A percentile compares a stretch with the other conserved stretches of the same genome.
These are phyloP conservation scores for Rhododendron mucronatum DNA, from an alignment of 148 eudicot species.

Conservation along the genomic window DNA sequence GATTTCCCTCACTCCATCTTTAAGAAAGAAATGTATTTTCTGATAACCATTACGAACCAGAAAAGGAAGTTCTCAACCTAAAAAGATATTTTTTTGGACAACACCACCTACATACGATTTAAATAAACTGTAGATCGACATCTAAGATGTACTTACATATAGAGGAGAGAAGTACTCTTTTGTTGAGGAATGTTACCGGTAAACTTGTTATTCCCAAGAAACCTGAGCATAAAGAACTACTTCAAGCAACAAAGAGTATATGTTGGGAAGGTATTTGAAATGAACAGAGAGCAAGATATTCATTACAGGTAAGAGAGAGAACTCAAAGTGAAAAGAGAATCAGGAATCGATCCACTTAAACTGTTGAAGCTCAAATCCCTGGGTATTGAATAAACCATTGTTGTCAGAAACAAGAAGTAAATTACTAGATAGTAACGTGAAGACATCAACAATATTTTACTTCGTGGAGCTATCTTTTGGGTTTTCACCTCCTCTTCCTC, in stretches of 20 bases:
- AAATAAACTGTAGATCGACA: not conserved
- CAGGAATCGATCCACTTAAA: constrained; percentile 64
- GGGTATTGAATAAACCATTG: constrained; percentile 13
- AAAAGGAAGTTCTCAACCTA: not conserved
- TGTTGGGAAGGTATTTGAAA: not conserved
- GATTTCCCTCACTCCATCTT: not conserved
- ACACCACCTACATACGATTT: not conserved
- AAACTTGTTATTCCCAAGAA: constrained; percentile 77
- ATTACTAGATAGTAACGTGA: not conserved
- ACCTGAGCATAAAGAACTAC: constrained; percentile 38
- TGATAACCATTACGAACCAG: not conserved
- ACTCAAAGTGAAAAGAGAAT: constrained; percentile 46
- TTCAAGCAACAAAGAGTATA: not conserved
- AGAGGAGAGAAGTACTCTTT: constrained; percentile 45
- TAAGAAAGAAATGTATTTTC: not conserved
- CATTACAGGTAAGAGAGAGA: constrained; percentile 63
- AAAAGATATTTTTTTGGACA: not conserved
- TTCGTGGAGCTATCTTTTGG: not conserved
- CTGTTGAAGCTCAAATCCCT: constrained; percentile 96
- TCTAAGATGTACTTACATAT: constrained; percentile 49
- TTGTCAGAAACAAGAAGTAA: not conserved
- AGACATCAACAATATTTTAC: not conserved
- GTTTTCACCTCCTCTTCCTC: constrained; percentile 1
- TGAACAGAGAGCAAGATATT: not conserved
- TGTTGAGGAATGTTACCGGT: constrained; percentile 57